Evolutionary conservation across 495 filamentous ascomycete genomes (phyloP).

Genomic region (Eremomyces bilateralis): DNA sequence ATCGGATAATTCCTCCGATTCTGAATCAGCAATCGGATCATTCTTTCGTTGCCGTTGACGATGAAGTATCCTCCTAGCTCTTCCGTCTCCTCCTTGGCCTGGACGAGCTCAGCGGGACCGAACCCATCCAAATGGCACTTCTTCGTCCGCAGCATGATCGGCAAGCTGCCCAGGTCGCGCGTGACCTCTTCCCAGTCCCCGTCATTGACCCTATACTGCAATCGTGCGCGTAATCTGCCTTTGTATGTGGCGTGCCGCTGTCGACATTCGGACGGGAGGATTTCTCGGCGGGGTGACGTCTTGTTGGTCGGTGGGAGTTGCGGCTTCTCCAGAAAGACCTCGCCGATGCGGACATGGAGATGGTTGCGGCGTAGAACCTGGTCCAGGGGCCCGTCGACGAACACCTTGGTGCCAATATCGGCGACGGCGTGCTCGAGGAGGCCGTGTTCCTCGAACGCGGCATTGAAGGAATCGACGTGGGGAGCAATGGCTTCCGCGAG

Average conservation of each 20-base stretch:
- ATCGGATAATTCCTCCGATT: slow-evolving; percentile 81
- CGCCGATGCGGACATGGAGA: slow-evolving; percentile 48
- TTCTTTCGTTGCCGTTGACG: slow-evolving; percentile 88
- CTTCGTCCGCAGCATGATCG: slow-evolving; percentile 84
- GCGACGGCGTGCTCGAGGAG: slow-evolving; percentile 54
- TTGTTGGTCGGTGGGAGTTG: slow-evolving; percentile 59
- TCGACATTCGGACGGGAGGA: slow-evolving; percentile 80
- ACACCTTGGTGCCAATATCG: slow-evolving; percentile 78
- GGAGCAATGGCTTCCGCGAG: slow-evolving; percentile 65
- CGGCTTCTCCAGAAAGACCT: slow-evolving; percentile 59
- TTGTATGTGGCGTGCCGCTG: slow-evolving; percentile 85
- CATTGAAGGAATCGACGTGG: slow-evolving; percentile 91
- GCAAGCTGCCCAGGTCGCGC: slow-evolving; percentile 69
- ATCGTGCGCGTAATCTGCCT: slow-evolving; percentile 55
- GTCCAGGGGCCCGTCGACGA: slow-evolving; percentile 46
- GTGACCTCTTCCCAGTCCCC: slow-evolving; percentile 59
- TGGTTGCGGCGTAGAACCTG: slow-evolving; percentile 29
- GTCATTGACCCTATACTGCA: slow-evolving; percentile 71
- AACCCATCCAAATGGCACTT: slow-evolving; percentile 74
- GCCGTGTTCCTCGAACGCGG: slow-evolving; percentile 49
- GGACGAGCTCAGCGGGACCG: slow-evolving; percentile 58
- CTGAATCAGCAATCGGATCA: slow-evolving; percentile 80
- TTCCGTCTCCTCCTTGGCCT: slow-evolving; percentile 78
- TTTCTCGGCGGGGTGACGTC: slow-evolving; percentile 53
- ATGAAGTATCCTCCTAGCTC: slow-evolving; percentile 89